Conservation (phyloP, 163 green algal species). For the Smithsoniella earleae region DNA sequence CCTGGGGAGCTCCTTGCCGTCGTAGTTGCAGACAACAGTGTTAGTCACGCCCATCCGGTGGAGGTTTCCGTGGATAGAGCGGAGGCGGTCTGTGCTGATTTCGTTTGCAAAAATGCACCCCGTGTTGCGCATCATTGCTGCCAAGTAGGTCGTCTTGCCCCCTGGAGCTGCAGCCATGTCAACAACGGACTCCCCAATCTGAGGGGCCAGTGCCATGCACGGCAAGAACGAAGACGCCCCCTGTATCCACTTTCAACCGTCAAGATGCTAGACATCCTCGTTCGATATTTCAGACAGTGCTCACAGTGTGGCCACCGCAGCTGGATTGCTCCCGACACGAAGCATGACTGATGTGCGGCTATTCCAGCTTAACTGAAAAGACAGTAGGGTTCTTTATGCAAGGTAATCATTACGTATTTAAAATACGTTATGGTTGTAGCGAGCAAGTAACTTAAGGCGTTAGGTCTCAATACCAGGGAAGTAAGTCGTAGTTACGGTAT, state of each 20-base stretch:
- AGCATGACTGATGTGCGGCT: too few relatives aligned
- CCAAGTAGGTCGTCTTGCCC: conserved; percentile 96
- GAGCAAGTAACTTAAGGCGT: too few relatives aligned
- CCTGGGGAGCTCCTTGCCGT: conserved; percentile 72
- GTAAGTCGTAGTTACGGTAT: too few relatives aligned
- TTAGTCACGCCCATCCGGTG: conserved; percentile 94
- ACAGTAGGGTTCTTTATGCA: too few relatives aligned
- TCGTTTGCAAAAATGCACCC: conserved; percentile 93
- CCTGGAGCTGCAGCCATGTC: conserved; percentile 91
- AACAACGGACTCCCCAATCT: conserved; percentile 77
- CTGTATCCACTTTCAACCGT: too few relatives aligned
- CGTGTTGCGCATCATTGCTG: conserved; percentile 91
- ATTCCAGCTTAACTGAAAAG: too few relatives aligned
- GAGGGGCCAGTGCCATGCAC: conserved; percentile 91
- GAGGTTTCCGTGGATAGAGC: conserved; percentile 78
- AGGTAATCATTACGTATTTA: too few relatives aligned
- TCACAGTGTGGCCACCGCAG: background rate
- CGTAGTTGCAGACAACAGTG: conserved; percentile 89
- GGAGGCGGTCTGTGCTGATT: conserved; percentile 78
- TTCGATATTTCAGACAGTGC: background rate
- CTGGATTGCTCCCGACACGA: too few relatives aligned
- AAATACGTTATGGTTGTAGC: too few relatives aligned
- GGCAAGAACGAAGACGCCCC: conserved; percentile 95
- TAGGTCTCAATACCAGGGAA: too few relatives aligned
- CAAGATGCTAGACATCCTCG: background rate